Base-by-base conservation (phyloP, 352 stramenopile genomes). In the Phytophthora pinifolia region DNA sequence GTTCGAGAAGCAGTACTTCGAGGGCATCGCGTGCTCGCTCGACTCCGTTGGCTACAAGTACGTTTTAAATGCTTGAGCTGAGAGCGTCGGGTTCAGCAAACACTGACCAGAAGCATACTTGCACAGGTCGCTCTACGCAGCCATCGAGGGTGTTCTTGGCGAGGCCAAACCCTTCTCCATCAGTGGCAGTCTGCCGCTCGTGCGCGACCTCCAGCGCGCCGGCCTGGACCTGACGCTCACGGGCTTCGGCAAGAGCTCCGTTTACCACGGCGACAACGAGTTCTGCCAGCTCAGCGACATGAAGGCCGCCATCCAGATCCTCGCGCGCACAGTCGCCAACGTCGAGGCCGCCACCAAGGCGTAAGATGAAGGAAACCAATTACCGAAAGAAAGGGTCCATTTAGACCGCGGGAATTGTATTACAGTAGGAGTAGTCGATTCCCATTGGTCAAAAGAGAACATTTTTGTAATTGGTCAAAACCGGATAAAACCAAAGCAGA, bases 201-300 rank as follows among this genome's bases (percentile, higher is more conserved):
- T 89, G 17, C 80, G 82, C 17, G 79, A 87, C 47, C 61, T 94
- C 20, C 77, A 90, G 59, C 81, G 83, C 32, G 70, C 54, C 0
- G 82, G 82, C 27, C 68, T 88, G 9, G 82, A 92, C 54, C 57
- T 90, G 52, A 89, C 73, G 10, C 70, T 92, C 43, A 71, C 80
- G 8, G 78, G 78, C 31, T 92, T 90, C 45, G 79, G 79, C 48
- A 82, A 82, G 67, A 89, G 74, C 49, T 74, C 78, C 3, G 78
- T 89, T 32, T 96, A 97, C 67, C 89, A 97, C 64, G 89, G 85
- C 14, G 86, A 97, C 65, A 96, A 97, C 67, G 88, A 97, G 67
- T 96, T 78, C 71, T 96, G 86, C 51, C 66, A 58, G 41, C 65
- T 97, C 29, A 92, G 59, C 53, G 83, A 93, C 54, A 96, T 97